Conservation (phyloP, 306 rosid species). For the Carpinus fangiana region DNA sequence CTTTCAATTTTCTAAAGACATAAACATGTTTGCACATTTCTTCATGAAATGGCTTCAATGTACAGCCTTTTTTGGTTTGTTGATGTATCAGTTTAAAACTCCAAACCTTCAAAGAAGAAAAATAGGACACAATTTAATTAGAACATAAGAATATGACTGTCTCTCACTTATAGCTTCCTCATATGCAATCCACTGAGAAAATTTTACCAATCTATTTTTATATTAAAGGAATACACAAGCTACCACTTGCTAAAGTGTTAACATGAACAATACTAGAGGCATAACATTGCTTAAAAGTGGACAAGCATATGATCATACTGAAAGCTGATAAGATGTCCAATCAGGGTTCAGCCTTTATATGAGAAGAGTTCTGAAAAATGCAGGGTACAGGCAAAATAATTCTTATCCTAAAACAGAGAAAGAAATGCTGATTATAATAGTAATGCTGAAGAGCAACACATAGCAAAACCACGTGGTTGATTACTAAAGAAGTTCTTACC, state of each 20-base stretch:
- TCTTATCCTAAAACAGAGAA: conserved; percentile 9
- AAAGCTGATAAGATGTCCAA: neutral
- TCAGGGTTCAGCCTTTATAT: neutral
- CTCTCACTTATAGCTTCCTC: neutral
- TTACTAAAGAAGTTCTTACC: conserved; percentile 48
- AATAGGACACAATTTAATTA: neutral
- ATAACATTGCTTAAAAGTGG: neutral
- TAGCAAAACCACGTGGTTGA: neutral
- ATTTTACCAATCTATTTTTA: neutral
- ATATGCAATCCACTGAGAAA: too few species aligned
- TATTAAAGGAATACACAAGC: neutral
- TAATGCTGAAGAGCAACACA: neutral
- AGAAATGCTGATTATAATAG: neutral
- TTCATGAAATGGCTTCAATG: neutral
- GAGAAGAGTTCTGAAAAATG: neutral
- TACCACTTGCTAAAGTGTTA: neutral
- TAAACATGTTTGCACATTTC: neutral
- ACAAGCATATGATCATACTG: neutral
- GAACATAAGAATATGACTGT: neutral
- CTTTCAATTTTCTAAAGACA: neutral
- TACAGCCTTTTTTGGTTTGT: too few species aligned
- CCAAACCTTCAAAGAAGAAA: neutral
- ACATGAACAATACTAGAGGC: neutral
- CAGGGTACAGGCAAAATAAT: neutral
- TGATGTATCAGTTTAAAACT: neutral